Evolutionary conservation across 306 rosid species (phyloP).

Genomic region (Prunus davidiana): DNA sequence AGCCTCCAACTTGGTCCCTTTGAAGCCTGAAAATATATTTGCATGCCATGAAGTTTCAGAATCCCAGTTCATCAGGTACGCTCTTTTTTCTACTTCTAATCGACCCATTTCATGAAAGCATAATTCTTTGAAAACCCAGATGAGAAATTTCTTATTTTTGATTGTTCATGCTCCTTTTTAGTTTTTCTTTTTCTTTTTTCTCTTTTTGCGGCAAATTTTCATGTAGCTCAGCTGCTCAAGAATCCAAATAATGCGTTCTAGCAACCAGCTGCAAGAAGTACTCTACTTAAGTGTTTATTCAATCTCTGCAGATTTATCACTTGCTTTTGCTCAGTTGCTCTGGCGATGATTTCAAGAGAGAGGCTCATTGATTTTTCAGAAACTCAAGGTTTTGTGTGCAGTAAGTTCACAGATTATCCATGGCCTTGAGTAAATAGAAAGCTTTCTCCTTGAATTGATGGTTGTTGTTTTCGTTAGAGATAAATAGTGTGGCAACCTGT

Average conservation of each 20-base stretch:
- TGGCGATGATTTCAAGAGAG: slow-evolving; percentile 11
- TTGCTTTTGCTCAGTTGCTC: slow-evolving; percentile 23
- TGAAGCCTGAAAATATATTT: background rate
- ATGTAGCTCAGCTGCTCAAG: background rate
- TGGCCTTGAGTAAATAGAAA: background rate
- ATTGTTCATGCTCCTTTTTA: background rate
- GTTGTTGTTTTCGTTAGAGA: background rate
- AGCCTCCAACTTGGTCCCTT: background rate
- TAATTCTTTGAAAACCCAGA: slow-evolving; percentile 29
- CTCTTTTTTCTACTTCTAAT: slow-evolving; percentile 1
- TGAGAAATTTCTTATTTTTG: background rate
- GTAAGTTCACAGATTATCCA: background rate
- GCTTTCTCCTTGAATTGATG: background rate
- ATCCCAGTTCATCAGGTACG: slow-evolving; percentile 29
- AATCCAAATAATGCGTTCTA: background rate
- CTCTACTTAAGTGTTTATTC: background rate
- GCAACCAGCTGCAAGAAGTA: background rate
- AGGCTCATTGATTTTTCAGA: slow-evolving; percentile 23
- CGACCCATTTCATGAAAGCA: slow-evolving; percentile 11
- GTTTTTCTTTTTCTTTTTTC: background rate
- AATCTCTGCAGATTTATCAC: slow-evolving; percentile 15
- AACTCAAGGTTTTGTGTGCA: slow-evolving; percentile 19
- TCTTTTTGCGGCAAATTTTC: background rate
- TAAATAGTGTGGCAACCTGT: background rate
- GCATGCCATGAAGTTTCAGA: slow-evolving; percentile 21